Evolutionary conservation across 1,284 basidiomycete genomes (phyloP).

Genomic region (Blastosporella zonata): DNA sequence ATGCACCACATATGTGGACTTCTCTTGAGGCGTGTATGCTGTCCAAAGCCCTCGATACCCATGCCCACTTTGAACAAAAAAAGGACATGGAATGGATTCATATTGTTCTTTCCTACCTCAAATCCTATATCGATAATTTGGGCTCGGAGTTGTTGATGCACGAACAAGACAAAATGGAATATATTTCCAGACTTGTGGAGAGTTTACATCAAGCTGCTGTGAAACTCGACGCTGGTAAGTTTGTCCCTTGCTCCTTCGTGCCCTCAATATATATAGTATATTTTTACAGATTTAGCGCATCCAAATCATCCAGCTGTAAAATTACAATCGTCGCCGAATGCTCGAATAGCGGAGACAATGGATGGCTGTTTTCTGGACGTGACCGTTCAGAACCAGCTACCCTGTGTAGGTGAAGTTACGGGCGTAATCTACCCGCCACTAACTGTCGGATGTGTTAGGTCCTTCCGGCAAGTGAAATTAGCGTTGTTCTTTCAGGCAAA

Average conservation of each 20-base stretch:
- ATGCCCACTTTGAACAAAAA: slow-evolving; percentile 48
- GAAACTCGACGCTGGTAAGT: slow-evolving; percentile 55
- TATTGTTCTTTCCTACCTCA: slow-evolving; percentile 66
- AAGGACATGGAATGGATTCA: slow-evolving; percentile 75
- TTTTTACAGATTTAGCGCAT: slow-evolving; percentile 56
- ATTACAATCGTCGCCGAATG: slow-evolving; percentile 44
- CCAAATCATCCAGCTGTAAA: slow-evolving; percentile 67
- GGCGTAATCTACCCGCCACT: slow-evolving; percentile 1
- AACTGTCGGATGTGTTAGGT: slow-evolving; percentile 32
- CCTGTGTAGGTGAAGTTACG: slow-evolving; percentile 55
- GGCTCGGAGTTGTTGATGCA: slow-evolving; percentile 52
- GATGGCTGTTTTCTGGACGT: slow-evolving; percentile 67
- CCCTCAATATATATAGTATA: not conserved
- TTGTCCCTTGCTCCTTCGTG: not conserved
- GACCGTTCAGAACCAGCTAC: slow-evolving; percentile 59
- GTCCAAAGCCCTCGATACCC: slow-evolving; percentile 64
- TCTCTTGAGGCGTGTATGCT: slow-evolving; percentile 77
- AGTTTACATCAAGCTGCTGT: slow-evolving; percentile 47
- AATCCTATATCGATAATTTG: slow-evolving; percentile 56
- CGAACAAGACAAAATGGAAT: slow-evolving; percentile 47
- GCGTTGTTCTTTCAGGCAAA: slow-evolving; percentile 49
- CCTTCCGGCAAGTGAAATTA: slow-evolving; percentile 49
- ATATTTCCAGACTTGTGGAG: slow-evolving; percentile 52
- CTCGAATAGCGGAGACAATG: slow-evolving; percentile 47
- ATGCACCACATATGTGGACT: slow-evolving; percentile 76